Percentiles rank a stretch among this genome's conserved stretches.
Evolutionary conservation across 805 yeast species (phyloP).

Genomic region (Nakazawaea laoshanensis): DNA sequence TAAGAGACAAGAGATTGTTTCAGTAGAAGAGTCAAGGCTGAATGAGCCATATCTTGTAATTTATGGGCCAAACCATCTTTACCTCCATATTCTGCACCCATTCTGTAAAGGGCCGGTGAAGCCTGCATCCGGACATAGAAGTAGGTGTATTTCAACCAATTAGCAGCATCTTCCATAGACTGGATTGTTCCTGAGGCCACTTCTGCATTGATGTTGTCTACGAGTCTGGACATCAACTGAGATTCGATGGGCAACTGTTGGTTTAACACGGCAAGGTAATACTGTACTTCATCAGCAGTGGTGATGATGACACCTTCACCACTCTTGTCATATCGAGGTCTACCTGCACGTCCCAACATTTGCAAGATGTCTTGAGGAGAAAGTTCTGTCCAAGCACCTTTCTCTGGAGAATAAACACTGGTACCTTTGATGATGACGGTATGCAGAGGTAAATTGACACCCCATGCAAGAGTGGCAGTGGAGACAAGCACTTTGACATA

Average conservation of each 20-base stretch:
- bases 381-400: conserved; percentile 83
- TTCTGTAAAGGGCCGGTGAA: conserved; percentile 69
- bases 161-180: conserved; percentile 55
- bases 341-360: conserved; percentile 97
- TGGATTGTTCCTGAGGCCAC: conserved; percentile 63
- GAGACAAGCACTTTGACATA: conserved; percentile 77
- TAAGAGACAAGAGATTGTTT: conserved; percentile 54
- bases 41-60: conserved; percentile 62
- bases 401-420: conserved; percentile 85
- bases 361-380: conserved; percentile 93
- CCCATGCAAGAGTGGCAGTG: conserved; percentile 95
- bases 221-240: conserved; percentile 61
- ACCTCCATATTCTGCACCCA: conserved; percentile 52
- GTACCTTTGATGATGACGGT: conserved; percentile 93
- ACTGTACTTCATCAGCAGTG: conserved; percentile 75
- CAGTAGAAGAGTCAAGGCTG: conserved; percentile 59
- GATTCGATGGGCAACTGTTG: conserved; percentile 92
- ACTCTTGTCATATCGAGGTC: conserved; percentile 86
- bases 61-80: conserved; percentile 42
- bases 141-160: conserved; percentile 78
- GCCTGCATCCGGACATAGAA: conserved; percentile 69
- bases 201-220: conserved; percentile 82
- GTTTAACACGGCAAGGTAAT: conserved; percentile 82
- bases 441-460: conserved; percentile 92
- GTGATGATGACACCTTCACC: conserved; percentile 96